Conservation (phyloP, 139 green algal genomes). For the Chlorella sp. region DNA sequence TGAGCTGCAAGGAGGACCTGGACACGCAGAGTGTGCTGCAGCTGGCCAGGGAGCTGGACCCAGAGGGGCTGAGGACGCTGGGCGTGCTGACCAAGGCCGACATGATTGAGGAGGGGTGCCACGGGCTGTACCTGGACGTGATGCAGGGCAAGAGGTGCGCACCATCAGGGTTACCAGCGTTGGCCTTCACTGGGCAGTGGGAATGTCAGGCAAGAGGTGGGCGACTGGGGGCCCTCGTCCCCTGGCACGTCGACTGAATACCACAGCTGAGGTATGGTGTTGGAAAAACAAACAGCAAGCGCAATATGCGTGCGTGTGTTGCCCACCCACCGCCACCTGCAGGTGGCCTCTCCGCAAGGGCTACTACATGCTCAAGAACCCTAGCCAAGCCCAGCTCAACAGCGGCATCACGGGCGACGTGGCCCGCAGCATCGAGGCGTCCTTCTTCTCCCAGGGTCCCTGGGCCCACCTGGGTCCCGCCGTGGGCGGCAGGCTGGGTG, state of each 20-base stretch:
- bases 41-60: slow-evolving; percentile 7
- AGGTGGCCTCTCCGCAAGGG: background rate
- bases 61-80: background rate
- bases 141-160: background rate
- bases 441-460: too few relatives aligned
- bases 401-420: background rate
- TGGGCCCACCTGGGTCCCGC: too few relatives aligned
- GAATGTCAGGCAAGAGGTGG: too few relatives aligned
- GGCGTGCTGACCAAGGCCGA: slow-evolving; percentile 20
- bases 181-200: too few relatives aligned
- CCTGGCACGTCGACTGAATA: too few relatives aligned
- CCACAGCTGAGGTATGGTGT: too few relatives aligned
- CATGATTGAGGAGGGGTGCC: background rate
- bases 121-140: background rate
- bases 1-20: slow-evolving; percentile 13
- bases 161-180: too few relatives aligned
- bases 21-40: slow-evolving; percentile 16
- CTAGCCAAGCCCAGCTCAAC: slow-evolving; percentile 11
- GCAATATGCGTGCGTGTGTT: too few relatives aligned
- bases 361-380: slow-evolving; percentile 15
- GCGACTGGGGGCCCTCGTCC: too few relatives aligned
- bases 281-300: too few relatives aligned
- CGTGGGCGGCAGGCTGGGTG: too few relatives aligned
- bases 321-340: background rate
- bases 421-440: background rate